A percentile compares a stretch with the other conserved stretches of the same genome.
phyloP scores from a whole-genome alignment of 2,329 filamentous ascomycete genomes.

The Periconia digitata region DNA sequence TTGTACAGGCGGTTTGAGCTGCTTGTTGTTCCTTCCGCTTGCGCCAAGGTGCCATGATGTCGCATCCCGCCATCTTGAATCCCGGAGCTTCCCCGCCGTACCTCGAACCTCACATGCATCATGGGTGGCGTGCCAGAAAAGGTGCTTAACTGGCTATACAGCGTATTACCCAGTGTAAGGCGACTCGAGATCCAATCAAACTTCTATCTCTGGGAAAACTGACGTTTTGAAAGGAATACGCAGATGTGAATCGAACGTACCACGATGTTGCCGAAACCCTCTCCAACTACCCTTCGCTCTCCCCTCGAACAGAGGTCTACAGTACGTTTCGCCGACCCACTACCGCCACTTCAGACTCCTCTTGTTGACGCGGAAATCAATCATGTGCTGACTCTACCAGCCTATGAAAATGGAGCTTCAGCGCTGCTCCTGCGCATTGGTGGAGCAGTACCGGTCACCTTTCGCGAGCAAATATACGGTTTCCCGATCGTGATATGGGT shows the following conservation, averaged over 20 bases:
- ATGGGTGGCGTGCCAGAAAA: slow-evolving; percentile 78
- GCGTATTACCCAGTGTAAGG: slow-evolving; percentile 65
- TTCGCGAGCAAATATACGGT: slow-evolving; percentile 84
- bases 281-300: slow-evolving; percentile 74
- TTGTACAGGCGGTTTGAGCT: no score
- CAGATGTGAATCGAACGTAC: slow-evolving; percentile 89
- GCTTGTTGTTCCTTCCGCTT: neutral
- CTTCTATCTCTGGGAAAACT: neutral
- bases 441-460: slow-evolving; percentile 87
- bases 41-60: slow-evolving; percentile 1
- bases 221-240: slow-evolving; percentile 70
- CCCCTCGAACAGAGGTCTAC: slow-evolving; percentile 90
- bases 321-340: slow-evolving; percentile 60
- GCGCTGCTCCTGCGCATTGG: slow-evolving; percentile 83
- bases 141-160: slow-evolving; percentile 93
- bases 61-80: slow-evolving; percentile 2
- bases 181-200: no score
- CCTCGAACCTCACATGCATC: slow-evolving; percentile 22
- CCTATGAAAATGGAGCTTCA: slow-evolving; percentile 84
- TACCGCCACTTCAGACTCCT: neutral
- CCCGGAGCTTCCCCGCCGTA: slow-evolving; percentile 28
- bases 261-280: slow-evolving; percentile 85
- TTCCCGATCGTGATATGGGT: slow-evolving; percentile 94
- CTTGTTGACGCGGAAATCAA: neutral
- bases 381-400: slow-evolving; percentile 50